phyloP scores from a whole-genome alignment of 2,329 filamentous ascomycete species.

The Lasiodiplodia sp. region DNA sequence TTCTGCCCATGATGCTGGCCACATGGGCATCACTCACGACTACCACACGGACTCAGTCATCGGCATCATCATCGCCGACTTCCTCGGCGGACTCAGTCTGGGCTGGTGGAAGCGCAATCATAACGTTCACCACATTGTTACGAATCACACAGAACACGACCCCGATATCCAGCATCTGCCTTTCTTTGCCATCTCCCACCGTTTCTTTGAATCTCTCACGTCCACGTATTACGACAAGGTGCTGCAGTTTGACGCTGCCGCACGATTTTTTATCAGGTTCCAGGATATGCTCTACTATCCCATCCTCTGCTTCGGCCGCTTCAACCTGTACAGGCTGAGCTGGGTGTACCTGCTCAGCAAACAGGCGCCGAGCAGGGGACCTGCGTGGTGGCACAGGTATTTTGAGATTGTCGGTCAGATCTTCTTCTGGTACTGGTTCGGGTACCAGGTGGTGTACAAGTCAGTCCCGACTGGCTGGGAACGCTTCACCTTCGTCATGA shows the following conservation, averaged over 20 bases:
- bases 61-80: conserved; percentile 90
- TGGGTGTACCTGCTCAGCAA: conserved; percentile 69
- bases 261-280: conserved; percentile 65
- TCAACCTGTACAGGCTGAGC: conserved; percentile 74
- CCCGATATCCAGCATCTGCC: conserved; percentile 86
- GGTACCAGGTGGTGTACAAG: conserved; percentile 69
- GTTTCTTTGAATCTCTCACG: conserved; percentile 68
- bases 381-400: conserved; percentile 72
- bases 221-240: conserved; percentile 72
- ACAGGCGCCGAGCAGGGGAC: conserved; percentile 63
- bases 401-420: conserved; percentile 69
- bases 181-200: conserved; percentile 71
- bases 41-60: conserved; percentile 85
- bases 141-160: conserved; percentile 93
- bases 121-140: conserved; percentile 96
- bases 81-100: conserved; percentile 84
- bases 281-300: conserved; percentile 75
- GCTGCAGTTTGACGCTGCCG: conserved; percentile 68
- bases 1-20: conserved; percentile 90
- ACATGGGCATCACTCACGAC: conserved; percentile 96
- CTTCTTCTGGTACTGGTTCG: conserved; percentile 73
- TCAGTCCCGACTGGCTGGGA: conserved; percentile 64
- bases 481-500: conserved; percentile 68
- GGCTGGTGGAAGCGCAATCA: conserved; percentile 98
- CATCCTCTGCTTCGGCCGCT: conserved; percentile 71